Evolutionary conservation across 331 rosid genomes (phyloP).

Genomic region (Arachis monticola): DNA sequence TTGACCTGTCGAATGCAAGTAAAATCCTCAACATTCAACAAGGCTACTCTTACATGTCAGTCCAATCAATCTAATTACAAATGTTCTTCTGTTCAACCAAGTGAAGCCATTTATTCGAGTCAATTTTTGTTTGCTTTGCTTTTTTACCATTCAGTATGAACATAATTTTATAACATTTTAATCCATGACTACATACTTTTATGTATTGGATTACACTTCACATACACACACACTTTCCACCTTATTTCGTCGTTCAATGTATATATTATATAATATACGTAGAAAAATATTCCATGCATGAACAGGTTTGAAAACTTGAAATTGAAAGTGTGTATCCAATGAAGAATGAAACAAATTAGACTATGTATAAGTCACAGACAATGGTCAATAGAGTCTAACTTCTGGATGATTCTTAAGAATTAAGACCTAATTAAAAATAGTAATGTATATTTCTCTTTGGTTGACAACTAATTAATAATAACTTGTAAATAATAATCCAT

Average conservation of each 20-base stretch:
- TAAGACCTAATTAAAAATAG: too few species aligned
- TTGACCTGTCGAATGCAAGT: too few species aligned
- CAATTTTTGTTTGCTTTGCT: constrained; percentile 40
- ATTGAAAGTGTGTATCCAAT: neutral
- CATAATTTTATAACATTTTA: neutral
- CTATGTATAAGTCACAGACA: constrained; percentile 29
- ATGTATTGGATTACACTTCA: neutral
- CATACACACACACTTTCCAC: neutral
- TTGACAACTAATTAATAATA: constrained; percentile 37
- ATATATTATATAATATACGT: too few species aligned
- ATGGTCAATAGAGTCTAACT: constrained; percentile 53
- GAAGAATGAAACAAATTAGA: constrained; percentile 6
- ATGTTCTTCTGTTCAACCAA: too few species aligned
- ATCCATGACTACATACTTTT: neutral
- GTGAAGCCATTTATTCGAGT: constrained; percentile 11
- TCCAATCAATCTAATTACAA: too few species aligned
- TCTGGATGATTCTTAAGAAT: constrained; percentile 32
- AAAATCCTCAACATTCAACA: too few species aligned
- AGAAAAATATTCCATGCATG: constrained; percentile 32
- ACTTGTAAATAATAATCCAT: neutral
- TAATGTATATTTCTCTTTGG: neutral
- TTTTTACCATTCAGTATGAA: constrained; percentile 36
- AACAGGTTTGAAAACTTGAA: constrained; percentile 26
- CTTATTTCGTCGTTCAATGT: neutral
- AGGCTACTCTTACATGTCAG: too few species aligned